Evolutionary conservation across 441 rosid genomes (phyloP).

Genomic region (Erodium moschatum): DNA sequence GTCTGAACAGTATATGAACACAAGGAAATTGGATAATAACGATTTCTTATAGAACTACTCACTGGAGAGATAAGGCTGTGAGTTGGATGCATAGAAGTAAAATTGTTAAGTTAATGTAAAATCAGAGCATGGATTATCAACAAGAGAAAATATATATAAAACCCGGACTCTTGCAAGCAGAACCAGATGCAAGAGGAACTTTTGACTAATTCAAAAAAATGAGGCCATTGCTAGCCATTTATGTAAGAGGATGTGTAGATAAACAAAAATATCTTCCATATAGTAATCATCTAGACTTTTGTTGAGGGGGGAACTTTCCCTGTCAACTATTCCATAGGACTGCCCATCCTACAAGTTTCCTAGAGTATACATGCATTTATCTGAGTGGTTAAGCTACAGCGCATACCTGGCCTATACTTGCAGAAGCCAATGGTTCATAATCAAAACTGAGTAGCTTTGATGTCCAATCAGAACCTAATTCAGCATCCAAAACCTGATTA

Average conservation of each 20-base stretch:
- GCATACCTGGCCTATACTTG: conserved; percentile 92
- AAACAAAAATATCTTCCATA: neutral
- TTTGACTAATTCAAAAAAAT: neutral
- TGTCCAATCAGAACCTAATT: conserved; percentile 70
- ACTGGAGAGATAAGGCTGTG: neutral
- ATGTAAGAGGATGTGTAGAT: neutral
- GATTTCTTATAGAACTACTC: neutral
- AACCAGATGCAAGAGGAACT: neutral
- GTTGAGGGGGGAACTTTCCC: neutral
- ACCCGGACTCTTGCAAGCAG: neutral
- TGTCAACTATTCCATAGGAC: neutral
- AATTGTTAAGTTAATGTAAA: neutral
- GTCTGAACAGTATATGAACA: neutral
- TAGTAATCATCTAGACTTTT: neutral
- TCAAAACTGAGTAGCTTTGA: conserved; percentile 70
- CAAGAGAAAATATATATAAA: neutral
- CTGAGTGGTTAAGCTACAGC: neutral
- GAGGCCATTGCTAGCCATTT: neutral
- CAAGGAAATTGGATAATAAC: neutral
- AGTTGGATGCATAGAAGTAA: neutral
- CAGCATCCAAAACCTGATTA: conserved; percentile 71
- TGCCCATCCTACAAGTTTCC: neutral
- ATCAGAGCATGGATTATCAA: neutral
- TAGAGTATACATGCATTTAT: neutral
- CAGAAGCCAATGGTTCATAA: conserved; percentile 92